Conservation (phyloP, 306 rosid genomes). For the Acacia acuminata region DNA sequence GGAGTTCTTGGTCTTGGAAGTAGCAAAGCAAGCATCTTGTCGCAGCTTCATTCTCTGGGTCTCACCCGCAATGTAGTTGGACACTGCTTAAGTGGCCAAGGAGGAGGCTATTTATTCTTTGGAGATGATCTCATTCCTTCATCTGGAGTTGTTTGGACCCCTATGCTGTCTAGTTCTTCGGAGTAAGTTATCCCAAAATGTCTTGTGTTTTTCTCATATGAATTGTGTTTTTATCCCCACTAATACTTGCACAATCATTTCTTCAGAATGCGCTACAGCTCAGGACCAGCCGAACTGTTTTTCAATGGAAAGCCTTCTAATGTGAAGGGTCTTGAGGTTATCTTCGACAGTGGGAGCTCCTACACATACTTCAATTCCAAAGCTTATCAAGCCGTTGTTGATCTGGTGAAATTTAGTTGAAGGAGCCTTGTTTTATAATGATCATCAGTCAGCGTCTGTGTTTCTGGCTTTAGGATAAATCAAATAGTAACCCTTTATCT, state of each 20-base stretch:
- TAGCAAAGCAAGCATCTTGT: slow-evolving; percentile 54
- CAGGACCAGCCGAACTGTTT: slow-evolving; percentile 72
- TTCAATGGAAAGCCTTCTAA: slow-evolving; percentile 55
- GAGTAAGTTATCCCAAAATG: slow-evolving; percentile 42
- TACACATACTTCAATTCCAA: slow-evolving; percentile 70
- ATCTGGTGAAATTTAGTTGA: slow-evolving; percentile 50
- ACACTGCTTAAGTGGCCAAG: slow-evolving; percentile 67
- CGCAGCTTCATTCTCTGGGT: slow-evolving; percentile 56
- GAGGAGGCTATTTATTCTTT: slow-evolving; percentile 77
- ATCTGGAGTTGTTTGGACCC: slow-evolving; percentile 64
- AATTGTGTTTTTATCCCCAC: neutral
- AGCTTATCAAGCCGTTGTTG: slow-evolving; percentile 43
- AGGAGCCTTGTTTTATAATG: neutral
- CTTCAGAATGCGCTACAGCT: slow-evolving; percentile 58
- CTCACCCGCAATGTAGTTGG: slow-evolving; percentile 54
- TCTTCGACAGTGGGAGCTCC: slow-evolving; percentile 89
- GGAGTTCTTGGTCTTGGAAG: slow-evolving; percentile 87
- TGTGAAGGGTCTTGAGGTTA: slow-evolving; percentile 45
- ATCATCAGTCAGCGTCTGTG: neutral
- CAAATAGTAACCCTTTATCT: slow-evolving; percentile 19
- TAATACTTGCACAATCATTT: neutral
- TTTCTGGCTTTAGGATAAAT: neutral
- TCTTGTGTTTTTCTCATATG: slow-evolving; percentile 8
- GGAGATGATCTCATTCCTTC: slow-evolving; percentile 59
- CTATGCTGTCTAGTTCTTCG: slow-evolving; percentile 34